Conservation (phyloP, 1,284 basidiomycete genomes). For the Cryptococcus sp. region DNA sequence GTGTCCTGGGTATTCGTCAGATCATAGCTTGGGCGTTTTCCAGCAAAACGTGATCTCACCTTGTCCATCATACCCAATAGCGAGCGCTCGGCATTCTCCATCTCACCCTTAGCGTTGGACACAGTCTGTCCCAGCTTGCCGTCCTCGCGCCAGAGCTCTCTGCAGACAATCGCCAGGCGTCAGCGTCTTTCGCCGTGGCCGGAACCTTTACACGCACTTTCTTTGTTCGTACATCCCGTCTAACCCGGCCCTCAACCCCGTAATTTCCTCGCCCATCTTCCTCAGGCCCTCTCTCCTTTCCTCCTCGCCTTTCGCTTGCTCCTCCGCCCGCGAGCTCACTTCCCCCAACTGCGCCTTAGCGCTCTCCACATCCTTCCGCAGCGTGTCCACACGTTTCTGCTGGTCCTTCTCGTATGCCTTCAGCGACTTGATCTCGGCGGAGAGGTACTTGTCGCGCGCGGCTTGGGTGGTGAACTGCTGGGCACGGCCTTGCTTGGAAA, state of each 20-base stretch:
- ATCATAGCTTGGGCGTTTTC: too few relatives aligned
- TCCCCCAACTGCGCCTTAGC: constrained; percentile 67
- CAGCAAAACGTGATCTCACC: constrained; percentile 56
- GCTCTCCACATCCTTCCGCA: constrained; percentile 70
- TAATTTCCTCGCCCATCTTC: constrained; percentile 66
- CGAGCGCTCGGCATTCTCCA: constrained; percentile 72
- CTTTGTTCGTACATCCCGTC: constrained; percentile 70
- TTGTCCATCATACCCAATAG: constrained; percentile 94
- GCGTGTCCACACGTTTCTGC: constrained; percentile 58
- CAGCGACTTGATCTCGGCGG: constrained; percentile 68
- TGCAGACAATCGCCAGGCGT: constrained; percentile 21
- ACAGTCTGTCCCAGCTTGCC: constrained; percentile 77
- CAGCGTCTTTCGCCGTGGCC: neutral
- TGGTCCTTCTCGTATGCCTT: constrained; percentile 61
- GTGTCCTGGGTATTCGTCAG: constrained; percentile 64
- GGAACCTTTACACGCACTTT: constrained; percentile 59
- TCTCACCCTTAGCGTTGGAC: constrained; percentile 71
- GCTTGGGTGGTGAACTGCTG: constrained; percentile 77
- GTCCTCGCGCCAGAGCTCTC: constrained; percentile 90
- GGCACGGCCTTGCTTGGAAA: constrained; percentile 81
- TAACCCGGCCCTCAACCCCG: constrained; percentile 66
- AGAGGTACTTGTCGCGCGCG: constrained; percentile 76
- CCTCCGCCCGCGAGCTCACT: constrained; percentile 62
- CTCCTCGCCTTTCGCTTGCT: constrained; percentile 63
- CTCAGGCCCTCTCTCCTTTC: constrained; percentile 66